A percentile compares a stretch with the other conserved stretches of the same genome.
Evolutionary conservation across 768 basidiomycete genomes (phyloP).

Genomic region (Crassisporium funariophilum): DNA sequence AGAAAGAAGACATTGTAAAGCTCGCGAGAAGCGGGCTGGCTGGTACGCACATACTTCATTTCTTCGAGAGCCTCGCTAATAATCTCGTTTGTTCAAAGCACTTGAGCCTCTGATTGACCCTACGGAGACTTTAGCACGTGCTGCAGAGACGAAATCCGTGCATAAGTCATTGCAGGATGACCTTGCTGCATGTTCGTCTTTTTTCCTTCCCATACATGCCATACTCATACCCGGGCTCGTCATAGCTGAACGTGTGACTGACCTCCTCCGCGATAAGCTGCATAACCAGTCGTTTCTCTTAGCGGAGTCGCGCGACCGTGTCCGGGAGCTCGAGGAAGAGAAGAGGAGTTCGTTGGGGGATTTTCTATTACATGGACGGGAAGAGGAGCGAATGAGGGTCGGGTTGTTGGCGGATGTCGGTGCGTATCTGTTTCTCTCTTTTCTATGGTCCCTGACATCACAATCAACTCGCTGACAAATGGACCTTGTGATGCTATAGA

Average conservation of each 20-base stretch:
- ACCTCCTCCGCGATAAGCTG: constrained; percentile 42
- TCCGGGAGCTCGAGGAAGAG: constrained; percentile 38
- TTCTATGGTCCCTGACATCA: neutral
- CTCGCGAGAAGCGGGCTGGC: constrained; percentile 11
- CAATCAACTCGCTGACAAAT: no score
- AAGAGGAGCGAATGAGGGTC: constrained; percentile 18
- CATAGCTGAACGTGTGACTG: constrained; percentile 39
- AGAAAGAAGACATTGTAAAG: no score
- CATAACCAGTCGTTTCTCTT: constrained; percentile 34
- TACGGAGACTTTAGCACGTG: constrained; percentile 16
- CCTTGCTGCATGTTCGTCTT: constrained; percentile 28
- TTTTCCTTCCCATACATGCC: neutral
- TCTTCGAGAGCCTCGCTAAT: neutral
- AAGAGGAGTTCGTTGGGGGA: constrained; percentile 25
- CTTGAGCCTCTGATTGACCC: constrained; percentile 28
- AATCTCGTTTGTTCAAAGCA: constrained; percentile 9
- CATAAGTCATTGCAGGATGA: constrained; percentile 29
- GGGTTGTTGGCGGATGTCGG: constrained; percentile 11
- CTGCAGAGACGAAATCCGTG: constrained; percentile 23
- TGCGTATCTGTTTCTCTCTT: constrained; percentile 1
- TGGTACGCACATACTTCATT: constrained; percentile 4
- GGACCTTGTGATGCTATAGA: constrained; percentile 16
- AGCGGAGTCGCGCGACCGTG: constrained; percentile 31
- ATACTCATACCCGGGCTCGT: neutral
- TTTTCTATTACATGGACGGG: constrained; percentile 15